phyloP scores from a whole-genome alignment of 2,329 filamentous ascomycete species.

The Zymoseptoria crescenta region DNA sequence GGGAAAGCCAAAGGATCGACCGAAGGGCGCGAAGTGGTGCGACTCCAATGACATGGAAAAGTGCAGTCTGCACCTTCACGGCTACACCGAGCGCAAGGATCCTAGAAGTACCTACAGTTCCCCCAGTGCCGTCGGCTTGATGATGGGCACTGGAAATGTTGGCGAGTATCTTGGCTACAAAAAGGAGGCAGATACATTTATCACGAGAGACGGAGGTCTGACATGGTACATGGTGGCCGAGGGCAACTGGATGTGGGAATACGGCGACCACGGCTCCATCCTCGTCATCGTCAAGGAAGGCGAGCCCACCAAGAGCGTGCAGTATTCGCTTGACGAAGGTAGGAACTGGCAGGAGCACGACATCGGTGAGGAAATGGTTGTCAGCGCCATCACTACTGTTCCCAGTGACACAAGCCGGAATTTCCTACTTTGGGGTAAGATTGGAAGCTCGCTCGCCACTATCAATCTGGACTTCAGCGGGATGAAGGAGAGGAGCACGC shows the following conservation, averaged over 20 bases:
- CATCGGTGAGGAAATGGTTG: conserved; percentile 64
- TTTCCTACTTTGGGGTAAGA: conserved; percentile 79
- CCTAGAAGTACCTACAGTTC: conserved; percentile 81
- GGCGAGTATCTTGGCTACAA: conserved; percentile 60
- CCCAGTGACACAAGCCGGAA: conserved; percentile 84
- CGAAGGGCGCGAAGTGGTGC: conserved; percentile 53
- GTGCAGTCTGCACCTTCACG: conserved; percentile 87
- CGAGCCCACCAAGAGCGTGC: conserved; percentile 58
- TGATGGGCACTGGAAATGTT: conserved; percentile 89
- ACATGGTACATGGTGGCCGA: conserved; percentile 80
- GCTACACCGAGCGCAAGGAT: conserved; percentile 84
- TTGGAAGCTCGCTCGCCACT: conserved; percentile 55
- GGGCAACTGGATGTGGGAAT: conserved; percentile 86
- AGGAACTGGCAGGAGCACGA: conserved; percentile 66
- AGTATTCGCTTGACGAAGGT: conserved; percentile 77
- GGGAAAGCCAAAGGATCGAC: conserved; percentile 56
- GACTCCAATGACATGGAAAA: conserved; percentile 44
- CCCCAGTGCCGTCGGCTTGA: conserved; percentile 75
- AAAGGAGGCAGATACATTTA: conserved; percentile 77
- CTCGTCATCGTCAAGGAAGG: conserved; percentile 75
- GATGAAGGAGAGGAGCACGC: conserved; percentile 54
- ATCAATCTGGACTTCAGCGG: conserved; percentile 86
- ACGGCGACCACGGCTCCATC: conserved; percentile 89
- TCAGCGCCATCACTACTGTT: conserved; percentile 78
- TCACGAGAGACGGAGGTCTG: conserved; percentile 84